phyloP scores from a whole-genome alignment of 169 alveolate genomes.

The Pseudocohnilembus persalinus region DNA sequence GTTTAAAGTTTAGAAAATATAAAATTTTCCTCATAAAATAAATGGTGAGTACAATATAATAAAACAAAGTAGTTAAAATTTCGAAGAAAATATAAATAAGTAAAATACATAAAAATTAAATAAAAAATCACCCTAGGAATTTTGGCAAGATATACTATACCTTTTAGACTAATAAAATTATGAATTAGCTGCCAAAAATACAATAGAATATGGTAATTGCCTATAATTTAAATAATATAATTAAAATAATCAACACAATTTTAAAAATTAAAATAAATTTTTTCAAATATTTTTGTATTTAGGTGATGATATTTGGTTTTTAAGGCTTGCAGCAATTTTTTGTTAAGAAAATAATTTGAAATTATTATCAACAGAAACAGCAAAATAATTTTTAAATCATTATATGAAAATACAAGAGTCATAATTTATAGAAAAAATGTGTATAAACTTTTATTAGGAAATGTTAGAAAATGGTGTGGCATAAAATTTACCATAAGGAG shows the following conservation, averaged over 20 bases:
- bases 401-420: background rate
- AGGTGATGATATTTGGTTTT: background rate
- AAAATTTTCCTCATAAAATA: no score
- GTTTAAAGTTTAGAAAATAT: no score
- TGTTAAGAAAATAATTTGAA: no score
- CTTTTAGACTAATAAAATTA: no score
- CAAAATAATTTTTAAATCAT: background rate
- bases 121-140: background rate
- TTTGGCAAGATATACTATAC: background rate
- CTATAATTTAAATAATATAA: no score
- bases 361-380: background rate
- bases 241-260: no score
- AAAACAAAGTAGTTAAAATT: no score
- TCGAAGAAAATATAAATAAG: no score
- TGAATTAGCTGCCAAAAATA: background rate
- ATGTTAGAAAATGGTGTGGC: background rate
- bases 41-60: no score
- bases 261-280: no score
- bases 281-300: no score
- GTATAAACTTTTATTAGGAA: background rate
- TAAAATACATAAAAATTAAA: no score
- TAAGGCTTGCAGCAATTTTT: background rate
- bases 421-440: background rate
- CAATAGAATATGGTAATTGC: background rate
- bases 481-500: background rate